Base-by-base conservation (phyloP, 2,329 filamentous ascomycete species). In the Penicillium psychrosexuale region DNA sequence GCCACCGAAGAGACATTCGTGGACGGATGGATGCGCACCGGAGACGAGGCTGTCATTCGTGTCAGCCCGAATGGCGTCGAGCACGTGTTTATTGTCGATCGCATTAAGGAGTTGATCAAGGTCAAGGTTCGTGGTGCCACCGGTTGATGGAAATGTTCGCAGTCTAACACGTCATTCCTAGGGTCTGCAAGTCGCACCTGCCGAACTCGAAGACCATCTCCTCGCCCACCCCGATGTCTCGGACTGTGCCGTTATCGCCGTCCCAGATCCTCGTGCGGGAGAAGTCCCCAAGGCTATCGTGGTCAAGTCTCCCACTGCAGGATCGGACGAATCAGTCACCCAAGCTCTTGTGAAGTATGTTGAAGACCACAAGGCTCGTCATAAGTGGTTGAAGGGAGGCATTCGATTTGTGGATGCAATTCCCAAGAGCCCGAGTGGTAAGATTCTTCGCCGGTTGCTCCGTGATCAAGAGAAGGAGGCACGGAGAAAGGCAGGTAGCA, bases 71-170 rank as follows among this genome's bases (percentile, higher is more conserved):
- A 79, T 2, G 90, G 90, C 3, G 77, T 86, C 60, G 90, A 96
- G 72, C 92, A 97, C 66, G 70, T 96, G 46, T 87, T 91, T 69
- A 87, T 97, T 55, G 88, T 91, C 1, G 92, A 96, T 69, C 84
- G 92, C 5, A 87, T 89, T 66, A 89, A 89, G 75, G 85, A 91
- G 67, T 77, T 90, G 48, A 90, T 91, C 73, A 90, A 90, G 70
- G 87, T 90, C 67, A 90, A 90, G 78, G 86, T 87, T 75, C 19
- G 71, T 66, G 11, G 24, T 31, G 3, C 4, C 3, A 46, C 5
- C 9, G 5, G 9, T 13, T 24, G 33, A 34, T 31, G 2, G 4
- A 47, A 34, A 30, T 19, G 36, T 33, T 27, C 12, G 2, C 28
- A 15, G 5, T 44, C 53, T 61, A 49, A 57, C 17, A 27, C 45